phyloP scores from a whole-genome alignment of 768 basidiomycete species.

The Hericium rajendrae region DNA sequence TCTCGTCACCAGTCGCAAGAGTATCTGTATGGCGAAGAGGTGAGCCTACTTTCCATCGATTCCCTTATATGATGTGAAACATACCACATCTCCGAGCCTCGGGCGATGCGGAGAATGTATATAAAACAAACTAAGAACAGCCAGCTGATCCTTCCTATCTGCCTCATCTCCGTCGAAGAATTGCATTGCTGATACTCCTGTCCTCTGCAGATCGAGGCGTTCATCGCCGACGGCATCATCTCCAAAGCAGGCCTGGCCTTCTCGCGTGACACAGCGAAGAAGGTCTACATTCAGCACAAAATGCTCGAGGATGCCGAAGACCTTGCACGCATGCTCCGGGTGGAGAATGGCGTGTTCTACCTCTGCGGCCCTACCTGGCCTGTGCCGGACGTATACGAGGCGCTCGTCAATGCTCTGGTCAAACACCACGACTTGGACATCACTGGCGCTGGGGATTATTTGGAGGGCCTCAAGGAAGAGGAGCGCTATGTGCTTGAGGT shows the following conservation, averaged over 20 bases:
- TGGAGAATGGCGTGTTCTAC: slow-evolving; percentile 80
- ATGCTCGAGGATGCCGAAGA: slow-evolving; percentile 84
- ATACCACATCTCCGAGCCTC: slow-evolving; percentile 7
- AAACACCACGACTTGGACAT: slow-evolving; percentile 58
- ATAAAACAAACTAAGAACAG: slow-evolving; percentile 12
- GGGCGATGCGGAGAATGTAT: slow-evolving; percentile 12
- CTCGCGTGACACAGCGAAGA: slow-evolving; percentile 85
- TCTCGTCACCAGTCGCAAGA: slow-evolving; percentile 92
- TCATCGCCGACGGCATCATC: slow-evolving; percentile 75
- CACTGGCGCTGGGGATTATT: slow-evolving; percentile 63
- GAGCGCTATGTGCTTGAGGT: slow-evolving; percentile 98
- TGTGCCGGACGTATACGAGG: slow-evolving; percentile 96
- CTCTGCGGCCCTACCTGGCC: slow-evolving; percentile 99
- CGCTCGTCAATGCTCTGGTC: slow-evolving; percentile 73
- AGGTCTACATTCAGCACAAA: slow-evolving; percentile 98
- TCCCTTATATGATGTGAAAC: slow-evolving; percentile 9
- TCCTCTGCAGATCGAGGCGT: slow-evolving; percentile 63
- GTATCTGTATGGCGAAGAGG: slow-evolving; percentile 90
- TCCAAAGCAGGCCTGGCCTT: slow-evolving; percentile 91
- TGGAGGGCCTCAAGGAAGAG: slow-evolving; percentile 90
- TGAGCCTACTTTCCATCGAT: not conserved
- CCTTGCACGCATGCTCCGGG: slow-evolving; percentile 65
- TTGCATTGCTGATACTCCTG: not conserved
- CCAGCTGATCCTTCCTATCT: slow-evolving; percentile 8
- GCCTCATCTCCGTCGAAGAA: not conserved